These are phyloP conservation scores for Pichia sp. DNA, from an alignment of 1,139 yeast species.

Conservation along the genomic window DNA sequence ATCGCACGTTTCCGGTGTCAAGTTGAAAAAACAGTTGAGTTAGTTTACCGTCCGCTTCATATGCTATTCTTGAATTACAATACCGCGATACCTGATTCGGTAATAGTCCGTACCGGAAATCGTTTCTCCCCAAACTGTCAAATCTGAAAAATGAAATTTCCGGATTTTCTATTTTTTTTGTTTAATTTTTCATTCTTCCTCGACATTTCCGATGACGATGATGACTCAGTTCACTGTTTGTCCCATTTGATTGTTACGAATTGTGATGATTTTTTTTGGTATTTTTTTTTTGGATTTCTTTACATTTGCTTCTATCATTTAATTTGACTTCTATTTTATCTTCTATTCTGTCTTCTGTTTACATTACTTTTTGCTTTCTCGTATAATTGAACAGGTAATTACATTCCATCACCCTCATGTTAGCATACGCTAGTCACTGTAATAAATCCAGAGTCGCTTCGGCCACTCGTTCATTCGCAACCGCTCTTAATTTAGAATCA, in stretches of 20 bases:
- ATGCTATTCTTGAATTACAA: not conserved
- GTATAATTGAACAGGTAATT: too few relatives aligned
- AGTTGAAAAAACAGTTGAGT: too few relatives aligned
- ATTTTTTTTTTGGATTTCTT: too few relatives aligned
- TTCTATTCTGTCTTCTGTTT: too few relatives aligned
- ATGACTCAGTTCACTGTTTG: too few relatives aligned
- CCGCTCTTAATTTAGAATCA: conserved; percentile 15
- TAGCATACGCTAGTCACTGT: conserved; percentile 7
- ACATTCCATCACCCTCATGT: conserved; percentile 1
- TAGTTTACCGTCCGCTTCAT: too few relatives aligned
- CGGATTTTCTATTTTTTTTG: not conserved
- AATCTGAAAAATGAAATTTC: not conserved
- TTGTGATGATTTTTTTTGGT: too few relatives aligned
- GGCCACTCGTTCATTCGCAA: conserved; percentile 19
- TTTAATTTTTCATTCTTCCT: not conserved
- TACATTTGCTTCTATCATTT: too few relatives aligned
- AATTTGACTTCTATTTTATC: too few relatives aligned
- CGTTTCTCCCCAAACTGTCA: not conserved
- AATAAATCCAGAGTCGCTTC: conserved; percentile 1
- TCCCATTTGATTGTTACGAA: too few relatives aligned
- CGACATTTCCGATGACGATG: not conserved
- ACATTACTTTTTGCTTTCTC: too few relatives aligned
- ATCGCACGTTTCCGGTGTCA: too few relatives aligned
- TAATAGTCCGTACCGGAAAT: not conserved
- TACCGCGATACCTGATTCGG: conserved; percentile 1